These are phyloP conservation scores for Parathielavia appendiculata DNA, from an alignment of 495 filamentous ascomycete species.

Conservation along the genomic window DNA sequence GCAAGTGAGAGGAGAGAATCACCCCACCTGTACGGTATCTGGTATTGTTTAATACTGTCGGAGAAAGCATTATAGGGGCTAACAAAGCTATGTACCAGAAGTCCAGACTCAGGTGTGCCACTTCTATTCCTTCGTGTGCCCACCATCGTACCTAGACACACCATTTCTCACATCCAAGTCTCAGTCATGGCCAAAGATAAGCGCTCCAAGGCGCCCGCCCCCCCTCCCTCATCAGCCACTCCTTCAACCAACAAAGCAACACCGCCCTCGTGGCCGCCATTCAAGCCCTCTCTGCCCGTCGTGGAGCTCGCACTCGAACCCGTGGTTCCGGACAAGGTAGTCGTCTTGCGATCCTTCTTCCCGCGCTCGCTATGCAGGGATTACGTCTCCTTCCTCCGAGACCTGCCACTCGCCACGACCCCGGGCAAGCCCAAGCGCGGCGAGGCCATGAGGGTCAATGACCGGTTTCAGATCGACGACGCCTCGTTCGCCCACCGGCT, in stretches of 20 bases:
- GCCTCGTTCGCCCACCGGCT: slow-evolving; percentile 64
- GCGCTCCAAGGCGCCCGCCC: slow-evolving; percentile 18
- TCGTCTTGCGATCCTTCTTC: slow-evolving; percentile 73
- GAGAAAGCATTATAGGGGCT: too few relatives aligned
- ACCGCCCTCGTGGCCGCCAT: slow-evolving; percentile 68
- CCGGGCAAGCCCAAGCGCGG: slow-evolving; percentile 79
- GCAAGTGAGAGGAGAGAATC: too few relatives aligned
- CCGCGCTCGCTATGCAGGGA: slow-evolving; percentile 73
- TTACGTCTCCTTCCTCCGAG: slow-evolving; percentile 73
- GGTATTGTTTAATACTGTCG: too few relatives aligned
- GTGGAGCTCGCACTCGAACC: slow-evolving; percentile 59
- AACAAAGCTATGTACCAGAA: too few relatives aligned
- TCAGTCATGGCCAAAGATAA: slow-evolving; percentile 28
- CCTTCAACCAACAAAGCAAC: slow-evolving; percentile 1
- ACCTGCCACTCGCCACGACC: slow-evolving; percentile 71
- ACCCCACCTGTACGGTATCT: too few relatives aligned
- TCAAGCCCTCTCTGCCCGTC: slow-evolving; percentile 66
- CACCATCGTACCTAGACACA: neutral
- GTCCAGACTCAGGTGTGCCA: too few relatives aligned
- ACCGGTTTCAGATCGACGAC: slow-evolving; percentile 83
- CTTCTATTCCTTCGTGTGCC: too few relatives aligned
- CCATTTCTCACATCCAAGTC: neutral
- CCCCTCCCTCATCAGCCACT: slow-evolving; percentile 1
- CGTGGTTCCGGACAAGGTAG: slow-evolving; percentile 56
- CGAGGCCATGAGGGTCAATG: slow-evolving; percentile 82